A percentile compares a stretch with the other conserved stretches of the same genome.
These are phyloP conservation scores for Didymosphaeria variabile DNA, from an alignment of 2,329 filamentous ascomycete species.

Conservation along the genomic window DNA sequence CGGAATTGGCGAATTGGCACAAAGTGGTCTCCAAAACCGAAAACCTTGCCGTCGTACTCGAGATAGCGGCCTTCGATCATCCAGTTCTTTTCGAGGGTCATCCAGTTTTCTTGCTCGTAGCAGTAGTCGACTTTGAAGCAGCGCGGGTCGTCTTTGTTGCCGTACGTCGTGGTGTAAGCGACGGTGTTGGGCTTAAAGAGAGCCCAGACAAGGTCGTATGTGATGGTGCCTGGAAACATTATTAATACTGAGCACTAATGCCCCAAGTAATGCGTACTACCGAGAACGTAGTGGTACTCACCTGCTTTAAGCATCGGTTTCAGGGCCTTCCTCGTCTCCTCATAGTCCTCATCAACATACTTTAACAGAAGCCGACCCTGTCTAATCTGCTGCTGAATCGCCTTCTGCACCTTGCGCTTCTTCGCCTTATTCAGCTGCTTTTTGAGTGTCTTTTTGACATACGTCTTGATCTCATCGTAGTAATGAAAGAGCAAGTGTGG, in stretches of 20 bases:
- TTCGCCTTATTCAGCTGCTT: constrained; percentile 64
- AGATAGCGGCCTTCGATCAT: constrained; percentile 80
- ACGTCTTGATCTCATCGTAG: constrained; percentile 75
- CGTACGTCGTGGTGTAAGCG: constrained; percentile 79
- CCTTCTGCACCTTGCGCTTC: constrained; percentile 69
- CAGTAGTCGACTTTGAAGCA: constrained; percentile 84
- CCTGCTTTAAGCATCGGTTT: constrained; percentile 80
- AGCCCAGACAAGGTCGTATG: constrained; percentile 88
- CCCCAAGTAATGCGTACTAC: not conserved
- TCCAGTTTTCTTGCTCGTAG: constrained; percentile 73
- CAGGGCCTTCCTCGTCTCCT: constrained; percentile 78
- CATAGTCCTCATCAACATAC: constrained; percentile 84
- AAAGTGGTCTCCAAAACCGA: constrained; percentile 76
- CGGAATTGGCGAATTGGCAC: constrained; percentile 79
- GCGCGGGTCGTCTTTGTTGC: constrained; percentile 76
- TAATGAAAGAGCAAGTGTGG: constrained; percentile 66
- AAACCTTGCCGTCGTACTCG: constrained; percentile 87
- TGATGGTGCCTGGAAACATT: constrained; percentile 69
- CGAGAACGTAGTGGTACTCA: not conserved
- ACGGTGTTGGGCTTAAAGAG: constrained; percentile 88
- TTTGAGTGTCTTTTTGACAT: constrained; percentile 71
- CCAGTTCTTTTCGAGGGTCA: constrained; percentile 78
- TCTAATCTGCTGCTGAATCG: constrained; percentile 65
- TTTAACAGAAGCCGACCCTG: constrained; percentile 77
- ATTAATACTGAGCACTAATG: not conserved